Evolutionary conservation across 495 filamentous ascomycete species (phyloP).

Genomic region (Penicillium fimorum): DNA sequence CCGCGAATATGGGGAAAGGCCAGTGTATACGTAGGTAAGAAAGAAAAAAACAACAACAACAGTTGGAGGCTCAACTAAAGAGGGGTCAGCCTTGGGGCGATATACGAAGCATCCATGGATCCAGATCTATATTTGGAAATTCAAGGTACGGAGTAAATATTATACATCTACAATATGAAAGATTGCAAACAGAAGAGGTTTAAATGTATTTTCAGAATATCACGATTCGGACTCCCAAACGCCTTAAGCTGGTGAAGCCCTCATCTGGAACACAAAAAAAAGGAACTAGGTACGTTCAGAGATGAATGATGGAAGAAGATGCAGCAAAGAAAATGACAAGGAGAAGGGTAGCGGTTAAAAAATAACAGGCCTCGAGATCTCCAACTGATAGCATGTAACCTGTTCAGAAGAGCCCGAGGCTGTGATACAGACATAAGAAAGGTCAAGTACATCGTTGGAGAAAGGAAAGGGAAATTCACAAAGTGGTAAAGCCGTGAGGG

Average conservation of each 20-base stretch:
- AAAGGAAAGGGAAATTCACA: conserved; percentile 23
- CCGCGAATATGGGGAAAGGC: not conserved
- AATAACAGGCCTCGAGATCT: conserved; percentile 12
- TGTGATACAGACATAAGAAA: conserved; percentile 16
- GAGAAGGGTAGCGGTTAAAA: conserved; percentile 12
- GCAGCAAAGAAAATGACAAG: conserved; percentile 12
- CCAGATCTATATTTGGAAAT: conserved; percentile 4
- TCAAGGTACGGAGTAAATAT: not conserved
- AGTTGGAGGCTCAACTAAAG: conserved; percentile 5
- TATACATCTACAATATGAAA: not conserved
- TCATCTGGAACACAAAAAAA: conserved; percentile 22
- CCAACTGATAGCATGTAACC: not conserved
- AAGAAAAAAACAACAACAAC: not conserved
- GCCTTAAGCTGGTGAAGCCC: conserved; percentile 22
- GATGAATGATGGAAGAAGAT: conserved; percentile 12
- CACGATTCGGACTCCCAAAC: conserved; percentile 26
- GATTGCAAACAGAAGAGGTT: not conserved
- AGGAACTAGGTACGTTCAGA: conserved; percentile 22
- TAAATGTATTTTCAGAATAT: conserved; percentile 21
- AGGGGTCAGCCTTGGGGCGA: not conserved
- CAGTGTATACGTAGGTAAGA: not conserved
- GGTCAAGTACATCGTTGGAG: conserved; percentile 26
- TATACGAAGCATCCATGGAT: not conserved
- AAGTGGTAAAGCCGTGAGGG: conserved; percentile 17
- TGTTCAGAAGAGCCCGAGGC: not conserved